These are phyloP conservation scores for Phtheirospermum japonicum DNA, from an alignment of 257 asterid genomes.

Conservation along the genomic window DNA sequence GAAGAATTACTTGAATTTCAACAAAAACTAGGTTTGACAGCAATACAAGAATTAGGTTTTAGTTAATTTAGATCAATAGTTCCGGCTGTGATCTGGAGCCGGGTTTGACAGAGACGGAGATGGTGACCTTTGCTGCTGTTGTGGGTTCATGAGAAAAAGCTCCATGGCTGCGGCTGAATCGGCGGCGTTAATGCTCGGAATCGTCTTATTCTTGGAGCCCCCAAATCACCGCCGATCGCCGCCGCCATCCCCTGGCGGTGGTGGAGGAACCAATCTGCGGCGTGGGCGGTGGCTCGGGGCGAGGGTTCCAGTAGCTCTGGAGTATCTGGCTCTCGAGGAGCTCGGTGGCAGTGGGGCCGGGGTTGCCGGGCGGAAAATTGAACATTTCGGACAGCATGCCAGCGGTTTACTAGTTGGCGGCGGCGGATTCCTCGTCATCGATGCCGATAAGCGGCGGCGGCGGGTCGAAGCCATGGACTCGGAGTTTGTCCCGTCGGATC, in stretches of 20 bases:
- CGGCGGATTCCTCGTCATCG: conserved; percentile 55
- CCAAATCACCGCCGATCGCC: conserved; percentile 45
- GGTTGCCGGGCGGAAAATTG: no score
- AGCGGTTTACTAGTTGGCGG: conserved; percentile 57
- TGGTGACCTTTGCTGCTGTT: no score
- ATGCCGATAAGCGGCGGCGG: conserved; percentile 51
- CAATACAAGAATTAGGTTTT: no score
- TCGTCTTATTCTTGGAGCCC: conserved; percentile 40
- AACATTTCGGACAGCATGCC: conserved; percentile 96
- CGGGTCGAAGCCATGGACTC: conserved; percentile 69
- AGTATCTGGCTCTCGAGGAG: conserved; percentile 54
- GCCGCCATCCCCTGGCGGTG: conserved; percentile 43
- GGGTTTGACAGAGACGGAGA: no score
- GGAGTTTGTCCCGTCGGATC: conserved; percentile 82
- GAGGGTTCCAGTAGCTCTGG: conserved; percentile 49
- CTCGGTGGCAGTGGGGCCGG: no score
- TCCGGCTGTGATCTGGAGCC: no score
- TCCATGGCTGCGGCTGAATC: conserved; percentile 94
- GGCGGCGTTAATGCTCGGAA: conserved; percentile 46
- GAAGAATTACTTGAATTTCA: conserved; percentile 14
- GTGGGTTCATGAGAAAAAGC: no score
- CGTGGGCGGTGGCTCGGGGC: conserved; percentile 30
- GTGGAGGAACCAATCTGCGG: no score
- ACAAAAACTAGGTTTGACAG: no score
- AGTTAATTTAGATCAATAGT: no score